Conservation (phyloP, 2,329 filamentous ascomycete genomes). For the Pseudogymnoascus sp. region DNA sequence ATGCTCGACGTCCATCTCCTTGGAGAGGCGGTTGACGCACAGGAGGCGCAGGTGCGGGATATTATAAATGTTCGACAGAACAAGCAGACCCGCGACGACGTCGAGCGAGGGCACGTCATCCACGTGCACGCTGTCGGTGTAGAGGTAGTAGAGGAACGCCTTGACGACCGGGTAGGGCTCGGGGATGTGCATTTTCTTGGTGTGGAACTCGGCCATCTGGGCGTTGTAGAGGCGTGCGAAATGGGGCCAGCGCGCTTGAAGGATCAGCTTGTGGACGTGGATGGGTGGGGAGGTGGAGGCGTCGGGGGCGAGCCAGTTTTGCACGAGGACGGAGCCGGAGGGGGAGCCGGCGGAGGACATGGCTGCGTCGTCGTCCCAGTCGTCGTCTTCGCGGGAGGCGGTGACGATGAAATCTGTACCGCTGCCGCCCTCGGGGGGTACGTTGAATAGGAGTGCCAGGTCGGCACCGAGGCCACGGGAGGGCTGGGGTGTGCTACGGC, state of each 20-base stretch:
- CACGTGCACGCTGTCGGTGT: conserved; percentile 78
- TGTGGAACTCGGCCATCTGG: conserved; percentile 96
- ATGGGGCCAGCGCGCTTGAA: conserved; percentile 93
- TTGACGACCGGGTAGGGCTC: conserved; percentile 92
- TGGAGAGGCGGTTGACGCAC: conserved; percentile 81
- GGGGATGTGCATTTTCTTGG: conserved; percentile 94
- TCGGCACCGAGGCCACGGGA: conserved; percentile 72
- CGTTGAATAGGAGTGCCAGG: conserved; percentile 78
- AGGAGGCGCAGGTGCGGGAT: conserved; percentile 86
- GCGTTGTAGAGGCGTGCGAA: conserved; percentile 86
- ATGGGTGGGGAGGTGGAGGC: conserved; percentile 70
- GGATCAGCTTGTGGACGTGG: conserved; percentile 88
- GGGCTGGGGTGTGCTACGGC: conserved; percentile 37
- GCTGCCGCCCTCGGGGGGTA: conserved; percentile 72
- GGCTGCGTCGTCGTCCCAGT: conserved; percentile 53
- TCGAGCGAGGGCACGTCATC: conserved; percentile 56
- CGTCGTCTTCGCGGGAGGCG: conserved; percentile 69
- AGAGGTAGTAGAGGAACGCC: conserved; percentile 91
- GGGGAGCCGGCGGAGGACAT: conserved; percentile 33
- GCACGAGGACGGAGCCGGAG: not conserved
- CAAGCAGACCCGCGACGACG: conserved; percentile 86
- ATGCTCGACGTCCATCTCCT: conserved; percentile 88
- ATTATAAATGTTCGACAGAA: conserved; percentile 97
- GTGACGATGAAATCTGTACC: conserved; percentile 89
- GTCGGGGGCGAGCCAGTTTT: conserved; percentile 51